Base-by-base conservation (phyloP, 805 yeast genomes). In the Ogataea dorogensis region DNA sequence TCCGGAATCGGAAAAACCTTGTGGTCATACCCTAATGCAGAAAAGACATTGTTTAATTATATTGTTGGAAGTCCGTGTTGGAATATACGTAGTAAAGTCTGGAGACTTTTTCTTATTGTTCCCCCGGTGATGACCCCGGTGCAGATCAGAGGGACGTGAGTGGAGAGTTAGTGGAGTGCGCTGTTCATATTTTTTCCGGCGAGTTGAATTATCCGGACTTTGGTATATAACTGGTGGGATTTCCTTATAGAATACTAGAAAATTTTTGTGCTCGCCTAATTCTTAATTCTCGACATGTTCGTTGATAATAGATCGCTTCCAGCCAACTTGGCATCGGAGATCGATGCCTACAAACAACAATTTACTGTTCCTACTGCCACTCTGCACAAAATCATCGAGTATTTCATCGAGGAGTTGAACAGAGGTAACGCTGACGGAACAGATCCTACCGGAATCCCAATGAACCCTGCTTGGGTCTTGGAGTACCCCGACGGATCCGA, bases 391-490 rank as follows among this genome's bases (percentile, higher is more conserved):
- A 66, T 75, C 56, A 67, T 75, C 43, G 63, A 61, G 17, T 75
- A 73, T 49, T 76, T 76, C 53, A 61, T 71, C 36, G 48, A 59
- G 28, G 81, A 76, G 53, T 64, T 76, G 50, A 65, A 67, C 31
- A 70, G 76, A 55, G 81, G 81, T 21, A 67, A 69, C 47, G 51
- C 56, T 15, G 81, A 79, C 32, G 80, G 79, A 18, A 44, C 58
- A 1, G 64, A 59, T 36, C 59, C 59, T 14, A 32, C 45, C 6
- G 77, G 76, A 49, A 75, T 76, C 43, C 81, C 81, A 36, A 76
- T 76, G 81, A 73, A 73, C 46, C 71, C 77, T 2, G 67, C 73
- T 12, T 76, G 81, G 81, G 79, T 75, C 29, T 60, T 75, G 65
- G 79, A 73, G 38, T 72, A 65, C 51, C 81, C 81, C 31, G 67